phyloP scores from a whole-genome alignment of 2,329 filamentous ascomycete species.

The Chaetomiaceae sp. region DNA sequence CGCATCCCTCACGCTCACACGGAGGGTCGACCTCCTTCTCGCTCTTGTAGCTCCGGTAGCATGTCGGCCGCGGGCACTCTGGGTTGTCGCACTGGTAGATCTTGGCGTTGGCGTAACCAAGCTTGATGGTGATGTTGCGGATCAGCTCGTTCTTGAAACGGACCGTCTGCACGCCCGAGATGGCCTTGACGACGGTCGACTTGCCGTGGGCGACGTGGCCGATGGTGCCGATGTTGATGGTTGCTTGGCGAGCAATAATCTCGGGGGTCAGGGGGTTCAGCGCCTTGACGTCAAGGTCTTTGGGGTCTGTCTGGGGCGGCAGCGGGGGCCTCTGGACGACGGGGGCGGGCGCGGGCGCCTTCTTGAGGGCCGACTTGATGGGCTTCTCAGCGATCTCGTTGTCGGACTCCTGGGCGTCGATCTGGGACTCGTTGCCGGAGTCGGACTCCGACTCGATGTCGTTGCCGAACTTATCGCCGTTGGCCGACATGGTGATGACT shows the following conservation, averaged over 20 bases:
- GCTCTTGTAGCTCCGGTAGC: slow-evolving; percentile 96
- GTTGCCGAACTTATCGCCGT: slow-evolving; percentile 62
- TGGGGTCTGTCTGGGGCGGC: slow-evolving; percentile 89
- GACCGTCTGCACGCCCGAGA: slow-evolving; percentile 97
- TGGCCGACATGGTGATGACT: slow-evolving; percentile 44
- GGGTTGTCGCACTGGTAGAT: slow-evolving; percentile 97
- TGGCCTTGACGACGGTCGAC: slow-evolving; percentile 97
- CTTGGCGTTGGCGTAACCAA: slow-evolving; percentile 98
- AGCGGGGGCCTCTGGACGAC: slow-evolving; percentile 49
- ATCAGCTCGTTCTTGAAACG: slow-evolving; percentile 99
- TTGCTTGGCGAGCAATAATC: slow-evolving; percentile 96
- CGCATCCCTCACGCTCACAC: slow-evolving; percentile 89
- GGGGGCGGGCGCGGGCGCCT: slow-evolving; percentile 52
- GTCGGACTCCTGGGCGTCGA: slow-evolving; percentile 52
- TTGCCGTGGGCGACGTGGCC: slow-evolving; percentile 99
- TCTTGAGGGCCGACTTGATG: slow-evolving; percentile 84
- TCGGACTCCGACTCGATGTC: slow-evolving; percentile 70
- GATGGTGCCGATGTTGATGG: slow-evolving; percentile 98
- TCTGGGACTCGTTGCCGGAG: slow-evolving; percentile 57
- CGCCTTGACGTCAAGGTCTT: slow-evolving; percentile 74
- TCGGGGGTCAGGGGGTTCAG: slow-evolving; percentile 87
- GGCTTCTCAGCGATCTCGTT: slow-evolving; percentile 61
- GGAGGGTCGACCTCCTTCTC: slow-evolving; percentile 97
- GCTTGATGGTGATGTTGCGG: slow-evolving; percentile 99
- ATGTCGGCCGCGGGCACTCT: slow-evolving; percentile 87